These are phyloP conservation scores for Phyllosticta capitalensis DNA, from an alignment of 2,329 filamentous ascomycete species.

Conservation along the genomic window DNA sequence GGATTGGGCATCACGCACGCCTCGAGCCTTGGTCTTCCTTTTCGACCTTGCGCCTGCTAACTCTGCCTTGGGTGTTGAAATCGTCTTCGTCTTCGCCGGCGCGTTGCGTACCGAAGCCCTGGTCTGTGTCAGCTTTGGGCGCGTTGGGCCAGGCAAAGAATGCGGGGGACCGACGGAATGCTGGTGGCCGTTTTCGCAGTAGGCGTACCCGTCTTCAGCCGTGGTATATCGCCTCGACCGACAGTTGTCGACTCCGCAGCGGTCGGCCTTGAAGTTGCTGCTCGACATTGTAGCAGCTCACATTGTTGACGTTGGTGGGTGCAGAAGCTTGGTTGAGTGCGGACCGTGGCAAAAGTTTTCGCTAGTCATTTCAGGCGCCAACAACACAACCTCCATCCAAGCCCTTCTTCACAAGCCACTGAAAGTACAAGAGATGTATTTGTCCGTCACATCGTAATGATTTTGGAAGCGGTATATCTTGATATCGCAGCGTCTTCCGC, in stretches of 20 bases:
- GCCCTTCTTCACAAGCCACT: not conserved
- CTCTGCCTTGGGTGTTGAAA: not conserved
- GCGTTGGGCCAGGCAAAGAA: not conserved
- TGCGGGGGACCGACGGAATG: not conserved
- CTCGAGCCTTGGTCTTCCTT: constrained; percentile 47
- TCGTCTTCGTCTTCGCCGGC: constrained; percentile 4
- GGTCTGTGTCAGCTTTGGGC: not conserved
- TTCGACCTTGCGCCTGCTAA: constrained; percentile 33
- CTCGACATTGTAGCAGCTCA: not conserved
- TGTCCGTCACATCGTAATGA: constrained; percentile 11
- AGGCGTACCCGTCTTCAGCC: constrained; percentile 64
- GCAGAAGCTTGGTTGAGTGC: not conserved
- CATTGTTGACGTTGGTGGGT: not conserved
- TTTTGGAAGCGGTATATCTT: constrained; percentile 11
- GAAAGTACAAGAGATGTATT: constrained; percentile 8
- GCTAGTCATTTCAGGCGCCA: constrained; percentile 1
- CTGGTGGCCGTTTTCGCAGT: constrained; percentile 68
- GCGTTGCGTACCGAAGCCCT: not conserved
- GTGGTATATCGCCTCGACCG: constrained; percentile 57
- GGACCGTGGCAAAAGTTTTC: constrained; percentile 4
- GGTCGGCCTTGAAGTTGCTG: constrained; percentile 17
- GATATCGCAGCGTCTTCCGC: constrained; percentile 10
- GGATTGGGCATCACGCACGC: constrained; percentile 44
- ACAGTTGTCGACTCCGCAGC: constrained; percentile 54
- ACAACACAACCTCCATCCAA: not conserved